phyloP scores from a whole-genome alignment of 352 stramenopile genomes.

The Peronospora destructor region DNA sequence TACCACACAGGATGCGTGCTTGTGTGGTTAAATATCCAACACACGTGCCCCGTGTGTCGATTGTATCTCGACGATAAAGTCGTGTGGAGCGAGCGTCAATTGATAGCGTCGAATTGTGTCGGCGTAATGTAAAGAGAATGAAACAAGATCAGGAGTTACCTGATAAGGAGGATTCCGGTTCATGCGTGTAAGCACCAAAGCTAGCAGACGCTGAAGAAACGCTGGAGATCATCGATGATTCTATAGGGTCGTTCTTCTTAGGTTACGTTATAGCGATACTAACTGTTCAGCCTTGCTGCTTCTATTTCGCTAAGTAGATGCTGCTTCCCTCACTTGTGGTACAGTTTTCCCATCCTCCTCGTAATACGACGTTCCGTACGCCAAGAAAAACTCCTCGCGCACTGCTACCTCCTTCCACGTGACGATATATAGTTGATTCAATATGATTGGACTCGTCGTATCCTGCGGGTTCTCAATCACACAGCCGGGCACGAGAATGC shows the following conservation, averaged over 20 bases:
- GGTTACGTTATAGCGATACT: conserved; percentile 30
- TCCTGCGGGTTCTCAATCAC: conserved; percentile 77
- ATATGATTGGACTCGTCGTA: conserved; percentile 62
- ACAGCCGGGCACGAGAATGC: conserved; percentile 82
- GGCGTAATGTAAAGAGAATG: background rate
- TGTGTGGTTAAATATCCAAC: conserved; percentile 63
- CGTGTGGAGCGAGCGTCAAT: background rate
- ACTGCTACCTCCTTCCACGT: conserved; percentile 84
- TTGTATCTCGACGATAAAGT: conserved; percentile 15
- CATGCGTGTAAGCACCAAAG: background rate
- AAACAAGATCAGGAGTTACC: background rate
- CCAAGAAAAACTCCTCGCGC: conserved; percentile 83
- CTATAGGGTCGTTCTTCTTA: conserved; percentile 33
- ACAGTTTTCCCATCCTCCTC: conserved; percentile 73
- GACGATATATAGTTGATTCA: conserved; percentile 85
- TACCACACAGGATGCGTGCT: conserved; percentile 62
- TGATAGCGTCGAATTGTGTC: background rate
- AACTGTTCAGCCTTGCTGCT: conserved; percentile 20
- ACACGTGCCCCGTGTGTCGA: conserved; percentile 66
- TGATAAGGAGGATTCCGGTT: background rate
- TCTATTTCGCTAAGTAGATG: conserved; percentile 38
- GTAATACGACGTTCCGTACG: conserved; percentile 86
- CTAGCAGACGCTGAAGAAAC: background rate
- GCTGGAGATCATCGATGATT: conserved; percentile 15
- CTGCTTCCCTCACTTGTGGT: conserved; percentile 26